Conservation (phyloP, 2,329 filamentous ascomycete genomes). For the Pestalotiopsis fici region DNA sequence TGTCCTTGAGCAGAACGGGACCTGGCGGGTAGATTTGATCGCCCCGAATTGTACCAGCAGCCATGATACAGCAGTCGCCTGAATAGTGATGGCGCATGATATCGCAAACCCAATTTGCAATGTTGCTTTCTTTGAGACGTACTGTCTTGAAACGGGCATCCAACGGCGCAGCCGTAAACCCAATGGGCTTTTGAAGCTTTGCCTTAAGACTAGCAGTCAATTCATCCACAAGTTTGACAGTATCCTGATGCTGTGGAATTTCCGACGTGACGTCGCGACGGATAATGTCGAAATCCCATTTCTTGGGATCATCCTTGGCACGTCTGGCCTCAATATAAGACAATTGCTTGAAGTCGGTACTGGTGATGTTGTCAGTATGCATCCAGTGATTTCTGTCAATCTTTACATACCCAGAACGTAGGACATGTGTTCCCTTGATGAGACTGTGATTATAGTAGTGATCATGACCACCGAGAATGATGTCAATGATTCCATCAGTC, state of each 20-base stretch:
- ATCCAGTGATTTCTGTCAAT: not conserved
- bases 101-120: conserved; percentile 90
- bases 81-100: conserved; percentile 83
- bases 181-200: conserved; percentile 79
- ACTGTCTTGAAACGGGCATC: conserved; percentile 88
- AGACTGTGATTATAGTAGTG: conserved; percentile 82
- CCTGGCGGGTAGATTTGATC: conserved; percentile 88
- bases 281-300: conserved; percentile 79
- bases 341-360: conserved; percentile 89
- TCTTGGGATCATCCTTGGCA: conserved; percentile 36
- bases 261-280: conserved; percentile 72
- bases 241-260: conserved; percentile 64
- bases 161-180: conserved; percentile 79
- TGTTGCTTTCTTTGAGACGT: conserved; percentile 74
- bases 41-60: conserved; percentile 80
- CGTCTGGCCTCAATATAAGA: conserved; percentile 82
- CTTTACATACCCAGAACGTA: conserved; percentile 64
- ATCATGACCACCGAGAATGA: conserved; percentile 87
- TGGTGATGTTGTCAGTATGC: not conserved
- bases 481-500: conserved; percentile 73
- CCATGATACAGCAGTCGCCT: conserved; percentile 83
- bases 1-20: conserved; percentile 73
- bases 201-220: conserved; percentile 73
- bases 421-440: conserved; percentile 77
- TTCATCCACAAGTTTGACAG: conserved; percentile 63